Base-by-base conservation (phyloP, 345 rosid species). In the Gossypium australe region DNA sequence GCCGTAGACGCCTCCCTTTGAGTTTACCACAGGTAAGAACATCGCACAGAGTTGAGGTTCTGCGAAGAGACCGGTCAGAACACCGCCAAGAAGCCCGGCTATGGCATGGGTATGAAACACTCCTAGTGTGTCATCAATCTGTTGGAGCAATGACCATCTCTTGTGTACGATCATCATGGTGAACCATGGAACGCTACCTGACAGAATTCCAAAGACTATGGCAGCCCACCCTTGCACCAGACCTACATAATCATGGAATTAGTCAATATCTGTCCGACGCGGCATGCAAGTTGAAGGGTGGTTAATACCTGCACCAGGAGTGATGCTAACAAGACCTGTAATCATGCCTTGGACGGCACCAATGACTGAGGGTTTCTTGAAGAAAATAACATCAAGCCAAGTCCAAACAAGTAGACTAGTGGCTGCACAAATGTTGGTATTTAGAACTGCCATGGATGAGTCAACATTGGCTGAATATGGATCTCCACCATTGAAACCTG, bases 161-260 rank as follows among this genome's bases (percentile, higher is more conserved):
- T 86, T 86, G 84, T 86, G 89, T 2, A 86, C 67, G 13, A 83
- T 68, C 86, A 86, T 86, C 86, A 86, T 83, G 3, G 86, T 81
- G 81, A 80, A 83, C 89, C 89, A 86, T 24, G 89, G 89, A 16
- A 86, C 74, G 55, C 89, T 86, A 1, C 89, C 89, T 1, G 89
- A 86, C 20, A 75, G 51, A 11, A 86, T 81, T 58, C 89, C 84
- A 82, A 83, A 81, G 2, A 82, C 60, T 74, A 86, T 80, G 0
- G 89, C 89, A 3, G 89, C 89, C 89, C 89, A 86, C 70, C 89
- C 89, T 81, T 86, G 86, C 29, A 86, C 89, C 16, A 86, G 82
- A 27, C 89, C 89, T 58, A 56, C 12, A 20, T 56, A 56, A 34
- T 34, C 41, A 34, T 34, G 41, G 41, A 34, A 34, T 34, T 4